These are phyloP conservation scores for Aspergillus sojae DNA, from an alignment of 2,329 filamentous ascomycete genomes.

Conservation along the genomic window DNA sequence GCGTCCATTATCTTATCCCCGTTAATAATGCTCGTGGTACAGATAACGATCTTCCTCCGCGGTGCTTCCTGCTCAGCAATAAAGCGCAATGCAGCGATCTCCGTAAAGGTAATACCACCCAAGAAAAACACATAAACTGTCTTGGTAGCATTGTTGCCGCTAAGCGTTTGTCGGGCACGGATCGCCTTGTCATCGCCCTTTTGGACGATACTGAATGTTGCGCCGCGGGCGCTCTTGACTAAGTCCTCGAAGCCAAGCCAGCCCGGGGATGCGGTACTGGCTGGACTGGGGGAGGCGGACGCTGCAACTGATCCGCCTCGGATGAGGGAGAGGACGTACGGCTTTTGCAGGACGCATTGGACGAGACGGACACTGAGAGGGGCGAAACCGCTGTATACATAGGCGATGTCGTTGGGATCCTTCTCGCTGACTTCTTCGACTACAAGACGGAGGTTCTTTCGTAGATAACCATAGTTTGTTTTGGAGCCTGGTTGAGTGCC, in stretches of 20 bases:
- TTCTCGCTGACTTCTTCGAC: constrained; percentile 96
- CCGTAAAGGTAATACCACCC: constrained; percentile 94
- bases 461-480: constrained; percentile 87
- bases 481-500: constrained; percentile 67
- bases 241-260: constrained; percentile 95
- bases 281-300: constrained; percentile 45
- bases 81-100: constrained; percentile 91
- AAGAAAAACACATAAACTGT: constrained; percentile 95
- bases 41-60: constrained; percentile 83
- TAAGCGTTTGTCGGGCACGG: constrained; percentile 80
- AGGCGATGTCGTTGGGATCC: constrained; percentile 92
- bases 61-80: constrained; percentile 82
- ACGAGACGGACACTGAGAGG: constrained; percentile 88
- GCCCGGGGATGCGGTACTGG: constrained; percentile 68
- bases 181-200: constrained; percentile 91
- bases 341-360: constrained; percentile 90
- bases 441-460: constrained; percentile 84
- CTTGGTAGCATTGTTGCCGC: constrained; percentile 74
- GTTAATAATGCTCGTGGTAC: constrained; percentile 87
- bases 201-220: constrained; percentile 89
- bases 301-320: constrained; percentile 61
- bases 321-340: constrained; percentile 72
- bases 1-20: constrained; percentile 87
- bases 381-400: constrained; percentile 96
- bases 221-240: constrained; percentile 81